A percentile compares a stretch with the other conserved stretches of the same genome.
These are phyloP conservation scores for Teratosphaeria gauchensis DNA, from an alignment of 2,329 filamentous ascomycete genomes.

Conservation along the genomic window DNA sequence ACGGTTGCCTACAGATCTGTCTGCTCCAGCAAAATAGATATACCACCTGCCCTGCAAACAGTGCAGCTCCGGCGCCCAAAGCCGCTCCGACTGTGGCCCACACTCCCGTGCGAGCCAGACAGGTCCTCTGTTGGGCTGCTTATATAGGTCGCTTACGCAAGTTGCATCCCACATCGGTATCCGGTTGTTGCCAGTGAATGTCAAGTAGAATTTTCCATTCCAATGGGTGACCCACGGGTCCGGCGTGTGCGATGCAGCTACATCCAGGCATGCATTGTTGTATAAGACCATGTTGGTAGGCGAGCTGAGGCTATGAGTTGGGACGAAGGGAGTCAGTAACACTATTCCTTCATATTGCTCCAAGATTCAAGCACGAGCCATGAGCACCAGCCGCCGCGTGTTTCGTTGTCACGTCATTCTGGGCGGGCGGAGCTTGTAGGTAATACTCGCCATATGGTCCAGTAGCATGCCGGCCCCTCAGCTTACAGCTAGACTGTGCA, in stretches of 20 bases:
- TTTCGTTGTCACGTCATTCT: neutral
- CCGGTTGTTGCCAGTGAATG: constrained; percentile 36
- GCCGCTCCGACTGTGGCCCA: constrained; percentile 10
- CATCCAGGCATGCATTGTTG: constrained; percentile 31
- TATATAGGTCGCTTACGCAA: constrained; percentile 31
- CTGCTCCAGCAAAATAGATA: constrained; percentile 40
- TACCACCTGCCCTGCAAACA: constrained; percentile 44
- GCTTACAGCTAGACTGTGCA: neutral
- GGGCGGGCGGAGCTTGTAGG: neutral
- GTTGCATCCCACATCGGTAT: constrained; percentile 37
- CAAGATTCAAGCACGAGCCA: neutral
- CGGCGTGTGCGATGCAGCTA: constrained; percentile 32
- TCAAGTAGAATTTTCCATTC: constrained; percentile 36
- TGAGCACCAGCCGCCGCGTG: neutral
- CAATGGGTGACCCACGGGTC: constrained; percentile 35
- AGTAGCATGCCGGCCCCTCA: neutral
- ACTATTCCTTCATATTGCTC: neutral
- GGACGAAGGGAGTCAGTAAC: neutral
- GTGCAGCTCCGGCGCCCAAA: constrained; percentile 51
- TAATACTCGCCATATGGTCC: too few species aligned
- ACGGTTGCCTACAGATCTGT: constrained; percentile 34
- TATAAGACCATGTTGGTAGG: constrained; percentile 9
- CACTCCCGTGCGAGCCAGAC: constrained; percentile 27
- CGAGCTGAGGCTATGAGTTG: neutral
- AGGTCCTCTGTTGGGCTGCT: constrained; percentile 27